These are phyloP conservation scores for Exophiala phaeomuriformis DNA, from an alignment of 2,329 filamentous ascomycete species.

Conservation along the genomic window DNA sequence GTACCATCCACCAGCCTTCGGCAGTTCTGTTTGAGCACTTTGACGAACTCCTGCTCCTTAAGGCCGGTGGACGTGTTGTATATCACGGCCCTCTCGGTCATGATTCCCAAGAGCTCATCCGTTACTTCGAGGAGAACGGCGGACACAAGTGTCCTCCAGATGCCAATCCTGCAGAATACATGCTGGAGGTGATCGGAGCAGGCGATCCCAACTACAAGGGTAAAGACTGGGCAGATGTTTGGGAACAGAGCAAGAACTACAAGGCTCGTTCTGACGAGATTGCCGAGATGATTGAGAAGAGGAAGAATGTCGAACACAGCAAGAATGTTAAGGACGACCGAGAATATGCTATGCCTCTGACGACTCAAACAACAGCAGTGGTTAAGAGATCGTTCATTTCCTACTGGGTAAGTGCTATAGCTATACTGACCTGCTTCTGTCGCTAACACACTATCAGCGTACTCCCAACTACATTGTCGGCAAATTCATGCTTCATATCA, in stretches of 20 bases:
- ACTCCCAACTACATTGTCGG: slow-evolving; percentile 55
- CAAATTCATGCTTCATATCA: slow-evolving; percentile 55
- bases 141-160: slow-evolving; percentile 51
- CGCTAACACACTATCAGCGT: slow-evolving; percentile 31
- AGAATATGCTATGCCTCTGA: slow-evolving; percentile 57
- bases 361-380: slow-evolving; percentile 48
- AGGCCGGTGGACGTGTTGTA: slow-evolving; percentile 70
- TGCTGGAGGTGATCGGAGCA: slow-evolving; percentile 51
- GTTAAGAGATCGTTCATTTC: slow-evolving; percentile 53
- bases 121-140: slow-evolving; percentile 50
- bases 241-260: slow-evolving; percentile 49
- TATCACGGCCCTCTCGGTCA: slow-evolving; percentile 83
- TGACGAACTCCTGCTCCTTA: slow-evolving; percentile 69
- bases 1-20: slow-evolving; percentile 87
- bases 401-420: slow-evolving; percentile 45
- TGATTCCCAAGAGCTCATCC: slow-evolving; percentile 61
- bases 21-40: slow-evolving; percentile 82
- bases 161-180: slow-evolving; percentile 48
- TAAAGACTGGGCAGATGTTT: slow-evolving; percentile 57
- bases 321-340: slow-evolving; percentile 45
- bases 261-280: slow-evolving; percentile 46
- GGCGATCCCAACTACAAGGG: slow-evolving; percentile 55
- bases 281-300: slow-evolving; percentile 43
- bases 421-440: neutral
- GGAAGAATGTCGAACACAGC: slow-evolving; percentile 36